Evolutionary conservation across 352 stramenopile genomes (phyloP).

Genomic region (Phytophthora macrochlamydospora): DNA sequence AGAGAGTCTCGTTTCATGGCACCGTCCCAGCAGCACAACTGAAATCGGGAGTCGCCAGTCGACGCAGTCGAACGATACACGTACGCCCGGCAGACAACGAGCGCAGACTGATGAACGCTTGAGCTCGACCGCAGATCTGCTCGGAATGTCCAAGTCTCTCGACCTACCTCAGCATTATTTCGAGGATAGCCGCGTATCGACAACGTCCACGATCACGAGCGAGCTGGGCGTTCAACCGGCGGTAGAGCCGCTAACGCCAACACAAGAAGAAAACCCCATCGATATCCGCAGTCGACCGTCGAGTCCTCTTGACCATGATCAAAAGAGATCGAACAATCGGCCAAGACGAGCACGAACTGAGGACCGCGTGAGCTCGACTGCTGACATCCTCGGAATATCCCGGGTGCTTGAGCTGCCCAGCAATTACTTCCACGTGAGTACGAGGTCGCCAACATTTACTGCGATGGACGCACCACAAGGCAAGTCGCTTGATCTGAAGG

Average conservation of each 20-base stretch:
- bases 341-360: conserved; percentile 5
- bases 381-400: conserved; percentile 34
- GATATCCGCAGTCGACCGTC: conserved; percentile 3
- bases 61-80: conserved; percentile 4
- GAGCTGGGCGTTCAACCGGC: neutral
- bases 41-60: conserved; percentile 9
- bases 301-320: conserved; percentile 5
- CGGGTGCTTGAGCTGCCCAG: conserved; percentile 21
- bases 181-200: conserved; percentile 30
- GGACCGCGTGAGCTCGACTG: conserved; percentile 25
- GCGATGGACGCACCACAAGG: conserved; percentile 6
- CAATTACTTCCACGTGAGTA: conserved; percentile 35
- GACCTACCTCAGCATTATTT: conserved; percentile 32
- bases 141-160: conserved; percentile 26
- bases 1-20: conserved; percentile 11
- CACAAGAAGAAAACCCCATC: neutral
- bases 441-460: conserved; percentile 20
- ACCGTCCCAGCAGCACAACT: conserved; percentile 9
- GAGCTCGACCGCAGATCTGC: conserved; percentile 27
- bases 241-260: too few relatives aligned
- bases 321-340: conserved; percentile 19
- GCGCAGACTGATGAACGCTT: conserved; percentile 12
- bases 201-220: conserved; percentile 13
- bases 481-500: conserved; percentile 8
- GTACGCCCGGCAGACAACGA: neutral